Evolutionary conservation across 257 asterid species (phyloP).

Genomic region (Fraxinus cuspidata): DNA sequence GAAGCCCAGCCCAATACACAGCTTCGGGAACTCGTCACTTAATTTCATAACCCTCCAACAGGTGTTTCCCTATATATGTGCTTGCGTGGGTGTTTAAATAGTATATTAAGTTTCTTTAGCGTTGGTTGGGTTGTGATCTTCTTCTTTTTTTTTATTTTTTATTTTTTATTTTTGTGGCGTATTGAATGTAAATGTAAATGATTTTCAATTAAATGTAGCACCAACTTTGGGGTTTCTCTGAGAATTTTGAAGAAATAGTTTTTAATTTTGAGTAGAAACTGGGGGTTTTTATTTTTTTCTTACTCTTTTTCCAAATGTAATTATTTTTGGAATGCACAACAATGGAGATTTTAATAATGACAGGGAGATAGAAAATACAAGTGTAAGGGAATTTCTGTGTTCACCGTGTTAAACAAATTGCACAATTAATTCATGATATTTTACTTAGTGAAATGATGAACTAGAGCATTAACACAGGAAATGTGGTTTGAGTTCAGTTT

Average conservation of each 20-base stretch:
- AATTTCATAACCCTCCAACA: conserved; percentile 87
- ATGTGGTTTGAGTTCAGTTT: no score
- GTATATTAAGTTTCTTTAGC: background rate
- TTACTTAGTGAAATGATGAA: background rate
- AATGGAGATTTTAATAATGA: background rate
- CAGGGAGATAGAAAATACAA: background rate
- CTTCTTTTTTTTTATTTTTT: no score
- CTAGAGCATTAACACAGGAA: no score
- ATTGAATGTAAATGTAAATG: background rate
- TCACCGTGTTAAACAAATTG: background rate
- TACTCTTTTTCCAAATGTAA: background rate
- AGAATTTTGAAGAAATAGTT: background rate
- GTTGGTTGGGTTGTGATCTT: background rate
- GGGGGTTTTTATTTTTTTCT: no score
- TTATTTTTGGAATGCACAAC: background rate
- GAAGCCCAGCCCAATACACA: conserved; percentile 61
- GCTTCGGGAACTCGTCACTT: conserved; percentile 73
- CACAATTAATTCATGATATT: background rate
- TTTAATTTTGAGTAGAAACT: background rate
- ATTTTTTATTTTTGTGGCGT: background rate
- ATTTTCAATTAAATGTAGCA: background rate
- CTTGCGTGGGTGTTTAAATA: background rate
- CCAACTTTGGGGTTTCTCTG: background rate
- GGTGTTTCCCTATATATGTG: conserved; percentile 40
- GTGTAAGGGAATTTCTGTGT: background rate